A percentile compares a stretch with the other conserved stretches of the same genome.
Conservation (phyloP, 2,329 filamentous ascomycete species). For the Davidsoniella virescens region DNA sequence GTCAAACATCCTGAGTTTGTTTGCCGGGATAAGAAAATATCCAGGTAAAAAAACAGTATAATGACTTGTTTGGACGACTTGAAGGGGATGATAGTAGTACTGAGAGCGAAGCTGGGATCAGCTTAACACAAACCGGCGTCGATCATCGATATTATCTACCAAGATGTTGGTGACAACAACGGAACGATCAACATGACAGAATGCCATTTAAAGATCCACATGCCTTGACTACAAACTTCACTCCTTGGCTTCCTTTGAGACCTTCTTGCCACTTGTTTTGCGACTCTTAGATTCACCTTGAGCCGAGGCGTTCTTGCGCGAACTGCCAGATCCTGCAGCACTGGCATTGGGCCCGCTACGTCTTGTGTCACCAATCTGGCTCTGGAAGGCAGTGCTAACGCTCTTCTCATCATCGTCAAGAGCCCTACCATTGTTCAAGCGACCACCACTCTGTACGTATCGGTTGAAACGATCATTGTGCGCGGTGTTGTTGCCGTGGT, state of each 20-base stretch:
- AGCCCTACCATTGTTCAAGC: slow-evolving; percentile 51
- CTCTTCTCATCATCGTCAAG: slow-evolving; percentile 92
- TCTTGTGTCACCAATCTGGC: slow-evolving; percentile 53
- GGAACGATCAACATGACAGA: too few species aligned
- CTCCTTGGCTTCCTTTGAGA: slow-evolving; percentile 5
- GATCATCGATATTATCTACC: too few species aligned
- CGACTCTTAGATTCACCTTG: slow-evolving; percentile 1
- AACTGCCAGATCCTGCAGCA: not conserved
- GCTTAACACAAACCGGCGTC: too few species aligned
- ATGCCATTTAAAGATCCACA: not conserved
- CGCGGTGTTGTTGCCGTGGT: slow-evolving; percentile 8
- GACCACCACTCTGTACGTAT: slow-evolving; percentile 75
- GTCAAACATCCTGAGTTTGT: too few species aligned
- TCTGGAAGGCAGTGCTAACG: slow-evolving; percentile 90
- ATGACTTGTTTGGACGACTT: too few species aligned
- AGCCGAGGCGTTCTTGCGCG: not conserved
- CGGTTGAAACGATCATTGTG: slow-evolving; percentile 70
- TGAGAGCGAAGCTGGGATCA: too few species aligned
- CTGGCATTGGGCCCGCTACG: slow-evolving; percentile 19
- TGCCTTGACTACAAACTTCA: not conserved
- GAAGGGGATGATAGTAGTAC: too few species aligned
- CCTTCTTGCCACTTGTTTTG: slow-evolving; percentile 5
- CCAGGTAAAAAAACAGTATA: too few species aligned
- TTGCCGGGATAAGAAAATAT: too few species aligned
- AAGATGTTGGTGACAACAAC: too few species aligned